Conservation (phyloP, 2,329 filamentous ascomycete species). For the Trichoderma cornu-damae region DNA sequence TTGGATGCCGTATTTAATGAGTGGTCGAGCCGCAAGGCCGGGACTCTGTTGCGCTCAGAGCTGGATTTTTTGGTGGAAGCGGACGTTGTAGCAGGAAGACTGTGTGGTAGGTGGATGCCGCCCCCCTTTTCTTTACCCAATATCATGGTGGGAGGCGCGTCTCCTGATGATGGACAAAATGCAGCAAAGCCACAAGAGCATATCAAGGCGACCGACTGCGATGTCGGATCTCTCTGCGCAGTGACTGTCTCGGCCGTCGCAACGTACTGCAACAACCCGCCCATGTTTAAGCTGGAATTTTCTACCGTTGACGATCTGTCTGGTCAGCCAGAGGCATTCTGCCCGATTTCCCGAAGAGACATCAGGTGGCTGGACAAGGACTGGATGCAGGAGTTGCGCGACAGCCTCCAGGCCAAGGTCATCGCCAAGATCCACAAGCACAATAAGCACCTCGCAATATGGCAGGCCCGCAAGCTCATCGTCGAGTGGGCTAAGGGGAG, state of each 20-base stretch:
- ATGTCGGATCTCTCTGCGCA: slow-evolving; percentile 20
- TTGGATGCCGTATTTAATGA: slow-evolving; percentile 30
- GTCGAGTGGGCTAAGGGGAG: slow-evolving; percentile 26
- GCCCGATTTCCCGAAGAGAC: slow-evolving; percentile 27
- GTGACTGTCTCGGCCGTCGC: slow-evolving; percentile 25
- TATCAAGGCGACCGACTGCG: slow-evolving; percentile 19
- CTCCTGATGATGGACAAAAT: too few species aligned
- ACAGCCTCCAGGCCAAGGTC: slow-evolving; percentile 24
- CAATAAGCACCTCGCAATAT: slow-evolving; percentile 32
- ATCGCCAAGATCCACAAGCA: slow-evolving; percentile 27
- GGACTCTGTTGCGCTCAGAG: slow-evolving; percentile 22
- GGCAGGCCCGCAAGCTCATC: slow-evolving; percentile 27
- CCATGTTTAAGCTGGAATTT: slow-evolving; percentile 29
- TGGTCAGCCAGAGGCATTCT: slow-evolving; percentile 23
- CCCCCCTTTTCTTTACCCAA: background rate
- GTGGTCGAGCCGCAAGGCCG: slow-evolving; percentile 23
- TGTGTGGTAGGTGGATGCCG: slow-evolving; percentile 27
- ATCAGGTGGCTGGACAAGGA: slow-evolving; percentile 25
- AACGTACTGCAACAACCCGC: slow-evolving; percentile 27
- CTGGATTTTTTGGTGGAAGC: slow-evolving; percentile 31
- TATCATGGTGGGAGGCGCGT: too few species aligned
- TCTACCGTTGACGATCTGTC: slow-evolving; percentile 24
- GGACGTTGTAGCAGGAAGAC: slow-evolving; percentile 25
- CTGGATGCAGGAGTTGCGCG: slow-evolving; percentile 24
- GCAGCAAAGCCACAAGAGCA: slow-evolving; percentile 11